phyloP scores from a whole-genome alignment of 192 early-diverging fungal species.

The Entomortierella lignicola region DNA sequence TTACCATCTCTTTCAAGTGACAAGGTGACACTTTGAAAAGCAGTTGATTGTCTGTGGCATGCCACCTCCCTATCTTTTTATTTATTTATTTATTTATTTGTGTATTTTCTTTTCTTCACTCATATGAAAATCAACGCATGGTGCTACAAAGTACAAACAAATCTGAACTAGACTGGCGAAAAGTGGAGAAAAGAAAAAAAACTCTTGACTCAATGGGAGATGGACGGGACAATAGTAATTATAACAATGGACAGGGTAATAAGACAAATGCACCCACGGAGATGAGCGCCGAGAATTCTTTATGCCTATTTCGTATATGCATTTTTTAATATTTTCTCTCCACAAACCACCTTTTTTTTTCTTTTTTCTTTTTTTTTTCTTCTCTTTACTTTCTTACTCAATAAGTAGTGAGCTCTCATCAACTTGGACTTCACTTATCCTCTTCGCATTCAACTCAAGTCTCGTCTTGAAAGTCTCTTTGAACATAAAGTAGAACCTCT shows the following conservation, averaged over 20 bases:
- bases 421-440: constrained; percentile 48
- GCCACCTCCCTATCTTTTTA: neutral
- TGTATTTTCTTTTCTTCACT: neutral
- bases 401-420: constrained; percentile 11
- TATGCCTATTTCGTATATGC: constrained; percentile 1
- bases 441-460: constrained; percentile 46
- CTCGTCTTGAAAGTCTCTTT: constrained; percentile 42
- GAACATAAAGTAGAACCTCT: constrained; percentile 16
- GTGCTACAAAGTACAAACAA: neutral
- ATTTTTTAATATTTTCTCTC: neutral
- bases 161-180: neutral
- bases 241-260: neutral
- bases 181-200: neutral
- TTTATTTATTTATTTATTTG: neutral
- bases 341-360: neutral
- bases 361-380: constrained; percentile 3
- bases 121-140: neutral
- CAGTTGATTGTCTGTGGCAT: too few relatives aligned
- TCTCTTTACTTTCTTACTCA: neutral
- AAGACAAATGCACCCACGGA: neutral
- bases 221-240: neutral
- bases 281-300: neutral
- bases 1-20: neutral
- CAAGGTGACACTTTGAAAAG: constrained; percentile 8
- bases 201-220: too few relatives aligned